These are phyloP conservation scores for Hypsizygus marmoreus DNA, from an alignment of 768 basidiomycete genomes.

Conservation along the genomic window DNA sequence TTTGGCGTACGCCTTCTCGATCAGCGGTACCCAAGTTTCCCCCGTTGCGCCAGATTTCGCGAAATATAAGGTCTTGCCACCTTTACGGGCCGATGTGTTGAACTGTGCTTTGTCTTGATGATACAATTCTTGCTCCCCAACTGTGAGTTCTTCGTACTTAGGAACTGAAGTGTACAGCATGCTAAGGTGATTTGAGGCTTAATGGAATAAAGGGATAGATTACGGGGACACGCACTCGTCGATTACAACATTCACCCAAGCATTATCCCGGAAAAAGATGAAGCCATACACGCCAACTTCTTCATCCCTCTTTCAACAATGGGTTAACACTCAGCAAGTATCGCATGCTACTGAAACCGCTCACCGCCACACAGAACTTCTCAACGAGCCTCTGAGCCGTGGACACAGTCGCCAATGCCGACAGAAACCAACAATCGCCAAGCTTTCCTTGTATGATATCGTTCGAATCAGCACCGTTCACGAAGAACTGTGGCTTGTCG, in stretches of 20 bases:
- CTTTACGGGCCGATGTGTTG: slow-evolving; percentile 34
- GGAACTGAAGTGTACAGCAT: slow-evolving; percentile 44
- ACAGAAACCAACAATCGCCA: no score
- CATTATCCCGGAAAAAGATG: slow-evolving; percentile 47
- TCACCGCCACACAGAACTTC: no score
- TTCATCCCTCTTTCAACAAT: slow-evolving; percentile 38
- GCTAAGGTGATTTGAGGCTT: slow-evolving; percentile 29
- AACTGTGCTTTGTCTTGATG: slow-evolving; percentile 43
- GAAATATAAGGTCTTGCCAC: no score
- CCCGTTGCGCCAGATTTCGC: no score
- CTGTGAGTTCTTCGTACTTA: slow-evolving; percentile 40
- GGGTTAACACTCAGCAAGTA: slow-evolving; percentile 14
- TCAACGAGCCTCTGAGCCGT: no score
- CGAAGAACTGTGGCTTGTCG: no score
- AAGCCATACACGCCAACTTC: slow-evolving; percentile 53
- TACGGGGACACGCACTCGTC: slow-evolving; percentile 39
- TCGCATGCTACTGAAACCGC: neutral
- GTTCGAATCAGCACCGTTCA: no score
- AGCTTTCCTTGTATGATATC: no score
- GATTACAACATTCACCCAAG: slow-evolving; percentile 51
- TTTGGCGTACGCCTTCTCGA: no score
- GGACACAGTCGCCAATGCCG: no score
- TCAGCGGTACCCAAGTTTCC: no score
- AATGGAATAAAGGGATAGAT: neutral
- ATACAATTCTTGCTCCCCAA: slow-evolving; percentile 38